Evolutionary conservation across 2,329 filamentous ascomycete genomes (phyloP), one percentile per base, ranked within the genome.

Genomic region (Grosmannia penicillata): DNA sequence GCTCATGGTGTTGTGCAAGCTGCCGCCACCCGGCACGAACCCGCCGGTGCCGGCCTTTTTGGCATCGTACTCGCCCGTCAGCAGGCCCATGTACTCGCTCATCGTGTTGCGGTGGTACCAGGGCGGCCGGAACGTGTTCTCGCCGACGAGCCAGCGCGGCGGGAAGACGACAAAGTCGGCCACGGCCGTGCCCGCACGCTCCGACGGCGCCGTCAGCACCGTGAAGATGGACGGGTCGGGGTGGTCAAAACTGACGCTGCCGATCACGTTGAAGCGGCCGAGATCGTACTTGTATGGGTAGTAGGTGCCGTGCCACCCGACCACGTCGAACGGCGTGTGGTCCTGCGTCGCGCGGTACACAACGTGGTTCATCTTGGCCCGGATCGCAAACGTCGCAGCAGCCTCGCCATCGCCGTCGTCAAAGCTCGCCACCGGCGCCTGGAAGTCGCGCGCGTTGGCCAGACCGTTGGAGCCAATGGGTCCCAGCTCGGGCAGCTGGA

Each of bases 221-320:
- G 75, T 85, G 59, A 79, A 87, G 54, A 87, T 85, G 45, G 70
- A 77, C 1, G 82, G 82, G 51, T 87, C 82, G 1, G 80, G 80
- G 51, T 87, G 82, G 54, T 87, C 82, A 51, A 73, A 83, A 8
- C 74, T 79, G 46, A 83, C 75, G 39, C 68, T 75, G 17, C 81
- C 82, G 32, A 87, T 75, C 31, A 73, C 75, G 58, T 78, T 81
- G 65, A 85, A 87, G 24, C 79, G 73, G 21, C 77, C 78, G 1
- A 87, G 67, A 49, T 86, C 82, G 60, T 87, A 87, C 58, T 87
- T 87, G 68, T 75, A 84, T 0, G 82, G 82, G 43, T 80, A 79
- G 58, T 85, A 86, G 45, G 75, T 81, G 32, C 82, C 82, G 52
- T 87, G 81, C 81, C 81, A 87, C 4, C 76, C 79, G 4, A 85